These are phyloP conservation scores for Paraglomus occultum DNA, from an alignment of 192 early-diverging fungal genomes.

Conservation along the genomic window DNA sequence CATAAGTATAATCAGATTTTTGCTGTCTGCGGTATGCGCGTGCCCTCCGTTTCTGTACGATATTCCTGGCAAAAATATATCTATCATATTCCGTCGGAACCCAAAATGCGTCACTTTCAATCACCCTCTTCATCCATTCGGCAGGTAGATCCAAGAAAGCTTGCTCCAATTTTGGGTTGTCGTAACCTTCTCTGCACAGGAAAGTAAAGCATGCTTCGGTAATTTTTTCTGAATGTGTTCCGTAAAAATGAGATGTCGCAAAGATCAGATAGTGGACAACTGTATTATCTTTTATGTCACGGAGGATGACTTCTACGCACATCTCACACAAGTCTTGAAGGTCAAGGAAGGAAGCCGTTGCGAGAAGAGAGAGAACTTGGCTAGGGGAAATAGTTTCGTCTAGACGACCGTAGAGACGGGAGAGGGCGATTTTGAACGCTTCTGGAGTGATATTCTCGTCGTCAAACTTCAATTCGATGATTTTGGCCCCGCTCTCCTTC, in stretches of 20 bases:
- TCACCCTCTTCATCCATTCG: conserved; percentile 44
- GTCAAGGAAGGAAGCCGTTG: conserved; percentile 48
- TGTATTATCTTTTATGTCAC: conserved; percentile 32
- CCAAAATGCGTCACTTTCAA: conserved; percentile 58
- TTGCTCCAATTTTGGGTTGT: conserved; percentile 35
- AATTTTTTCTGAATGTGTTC: conserved; percentile 44
- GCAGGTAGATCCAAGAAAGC: conserved; percentile 40
- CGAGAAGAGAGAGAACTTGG: conserved; percentile 47
- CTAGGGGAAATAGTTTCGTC: conserved; percentile 36
- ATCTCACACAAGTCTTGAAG: conserved; percentile 45
- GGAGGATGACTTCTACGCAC: conserved; percentile 32
- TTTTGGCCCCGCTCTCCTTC: conserved; percentile 34
- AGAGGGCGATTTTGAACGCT: conserved; percentile 51
- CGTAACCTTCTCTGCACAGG: conserved; percentile 52
- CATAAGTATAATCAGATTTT: neutral
- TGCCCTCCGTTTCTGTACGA: conserved; percentile 34
- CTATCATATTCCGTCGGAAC: conserved; percentile 58
- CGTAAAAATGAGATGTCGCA: conserved; percentile 41
- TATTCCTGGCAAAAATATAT: conserved; percentile 42
- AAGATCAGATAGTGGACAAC: conserved; percentile 45
- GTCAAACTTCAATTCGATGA: conserved; percentile 47
- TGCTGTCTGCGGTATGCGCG: neutral
- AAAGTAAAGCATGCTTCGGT: conserved; percentile 49
- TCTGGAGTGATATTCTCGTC: conserved; percentile 50
- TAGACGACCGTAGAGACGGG: conserved; percentile 49